Evolutionary conservation across 345 rosid genomes (phyloP).

Genomic region (Balakata baccata): DNA sequence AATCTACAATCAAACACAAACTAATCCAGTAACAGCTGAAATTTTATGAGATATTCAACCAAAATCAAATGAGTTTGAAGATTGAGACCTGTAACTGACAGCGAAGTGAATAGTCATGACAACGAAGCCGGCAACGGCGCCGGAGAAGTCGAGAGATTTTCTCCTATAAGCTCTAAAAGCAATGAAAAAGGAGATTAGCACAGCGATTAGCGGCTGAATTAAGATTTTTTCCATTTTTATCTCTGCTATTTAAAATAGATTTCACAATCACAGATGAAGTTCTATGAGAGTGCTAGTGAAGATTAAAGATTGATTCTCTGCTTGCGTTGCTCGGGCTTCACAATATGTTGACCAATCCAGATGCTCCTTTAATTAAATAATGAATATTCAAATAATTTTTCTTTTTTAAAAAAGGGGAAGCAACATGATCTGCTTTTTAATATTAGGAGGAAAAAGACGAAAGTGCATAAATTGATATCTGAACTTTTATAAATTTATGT

Average conservation of each 20-base stretch:
- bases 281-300: not conserved
- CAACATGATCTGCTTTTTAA: too few relatives aligned
- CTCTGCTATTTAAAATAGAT: too few relatives aligned
- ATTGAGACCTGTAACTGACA: constrained; percentile 57
- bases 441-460: too few relatives aligned
- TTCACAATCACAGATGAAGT: too few relatives aligned
- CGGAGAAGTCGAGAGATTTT: constrained; percentile 79
- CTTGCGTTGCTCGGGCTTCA: too few relatives aligned
- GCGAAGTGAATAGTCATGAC: constrained; percentile 72
- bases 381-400: too few relatives aligned
- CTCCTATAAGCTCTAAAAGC: constrained; percentile 63
- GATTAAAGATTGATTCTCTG: not conserved
- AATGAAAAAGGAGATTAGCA: constrained; percentile 46
- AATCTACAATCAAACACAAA: constrained; percentile 42
- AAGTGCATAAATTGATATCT: too few relatives aligned
- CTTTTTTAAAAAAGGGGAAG: too few relatives aligned
- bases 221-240: constrained; percentile 39
- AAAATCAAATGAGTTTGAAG: not conserved
- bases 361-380: too few relatives aligned
- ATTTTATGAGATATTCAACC: not conserved
- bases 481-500: too few relatives aligned
- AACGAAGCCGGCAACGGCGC: constrained; percentile 70
- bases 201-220: constrained; percentile 47
- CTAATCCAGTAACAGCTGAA: not conserved
- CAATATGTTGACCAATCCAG: too few relatives aligned